Evolutionary conservation across 2,329 filamentous ascomycete genomes (phyloP), one percentile per base, ranked within the genome.

Genomic region (Diaporthe destruens): DNA sequence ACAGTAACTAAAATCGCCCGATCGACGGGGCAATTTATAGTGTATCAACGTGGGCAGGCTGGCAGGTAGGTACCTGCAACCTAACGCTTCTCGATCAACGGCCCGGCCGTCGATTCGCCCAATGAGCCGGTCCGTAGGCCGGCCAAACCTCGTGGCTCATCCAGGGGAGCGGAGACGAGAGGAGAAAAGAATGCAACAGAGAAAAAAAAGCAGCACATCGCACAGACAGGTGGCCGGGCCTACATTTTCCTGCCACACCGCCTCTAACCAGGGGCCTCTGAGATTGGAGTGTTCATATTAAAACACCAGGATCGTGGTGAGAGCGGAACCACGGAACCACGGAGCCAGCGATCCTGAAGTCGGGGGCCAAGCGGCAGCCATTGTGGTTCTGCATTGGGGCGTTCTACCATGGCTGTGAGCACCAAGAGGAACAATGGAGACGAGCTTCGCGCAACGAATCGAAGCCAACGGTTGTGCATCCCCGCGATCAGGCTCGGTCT

Each of bases 401-500:
- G 0, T n/a, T 42, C 36, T 25, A 34, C 56, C 25, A 18, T 36
- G 16, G 36, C 36, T 34, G 56, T 36, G 23, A 25, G 29, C 23
- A 25, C 39, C 39, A 29, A 47, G 39, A 39, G 16, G 7, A 23
- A 23, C 20, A 57, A 11, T 9, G 36, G 25, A 29, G 39, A 42
- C 36, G 56, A 44, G 14, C 18, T 61, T 61, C 14, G 42, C 56
- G 16, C 29, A 42, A 59, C 34, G 25, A 20, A 42, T 8, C 55
- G 59, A 36, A 51, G 32, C 61, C 51, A 66, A 34, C 34, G 44
- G 18, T 23, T 29, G 25, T 39, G 67, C 67, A 53, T 49, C 12
- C 67, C 56, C 51, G 57, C 66, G 65, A 65, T 65, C 71, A 70
- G 36, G 53, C 42, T 66, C 32, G 25, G 66, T 72, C 57, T 49